Conservation (phyloP, 768 basidiomycete species). For the Suillus hirtellus region DNA sequence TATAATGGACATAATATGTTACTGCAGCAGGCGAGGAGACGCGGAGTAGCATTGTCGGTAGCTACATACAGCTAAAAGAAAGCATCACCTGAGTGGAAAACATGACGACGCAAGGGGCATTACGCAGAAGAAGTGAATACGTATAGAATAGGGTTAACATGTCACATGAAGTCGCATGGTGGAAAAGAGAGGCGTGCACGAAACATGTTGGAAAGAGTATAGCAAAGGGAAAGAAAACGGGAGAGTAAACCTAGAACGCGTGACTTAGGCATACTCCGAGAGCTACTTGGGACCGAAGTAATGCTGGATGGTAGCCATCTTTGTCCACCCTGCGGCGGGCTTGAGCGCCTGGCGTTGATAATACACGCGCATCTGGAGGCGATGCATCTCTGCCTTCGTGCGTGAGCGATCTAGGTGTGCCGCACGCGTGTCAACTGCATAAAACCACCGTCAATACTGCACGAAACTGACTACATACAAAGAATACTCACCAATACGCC, state of each 20-base stretch:
- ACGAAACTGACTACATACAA: neutral
- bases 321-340: slow-evolving; percentile 21
- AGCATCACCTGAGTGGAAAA: neutral
- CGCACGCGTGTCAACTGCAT: slow-evolving; percentile 68
- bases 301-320: slow-evolving; percentile 28
- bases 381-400: slow-evolving; percentile 68
- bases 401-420: slow-evolving; percentile 76
- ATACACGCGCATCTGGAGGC: slow-evolving; percentile 58
- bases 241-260: neutral
- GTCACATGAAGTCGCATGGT: neutral
- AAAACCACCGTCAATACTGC: neutral
- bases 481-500: slow-evolving; percentile 55
- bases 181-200: neutral
- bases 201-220: neutral
- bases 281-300: slow-evolving; percentile 29
- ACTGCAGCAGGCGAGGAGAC: slow-evolving; percentile 9
- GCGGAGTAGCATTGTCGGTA: slow-evolving; percentile 2
- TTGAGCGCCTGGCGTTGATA: slow-evolving; percentile 52
- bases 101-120: neutral
- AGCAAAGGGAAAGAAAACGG: neutral
- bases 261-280: neutral
- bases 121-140: neutral
- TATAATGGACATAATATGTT: slow-evolving; percentile 29
- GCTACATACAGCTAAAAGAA: neutral
- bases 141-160: slow-evolving; percentile 1